Base-by-base conservation (phyloP, 2,329 filamentous ascomycete genomes). In the Orbilia javanica region DNA sequence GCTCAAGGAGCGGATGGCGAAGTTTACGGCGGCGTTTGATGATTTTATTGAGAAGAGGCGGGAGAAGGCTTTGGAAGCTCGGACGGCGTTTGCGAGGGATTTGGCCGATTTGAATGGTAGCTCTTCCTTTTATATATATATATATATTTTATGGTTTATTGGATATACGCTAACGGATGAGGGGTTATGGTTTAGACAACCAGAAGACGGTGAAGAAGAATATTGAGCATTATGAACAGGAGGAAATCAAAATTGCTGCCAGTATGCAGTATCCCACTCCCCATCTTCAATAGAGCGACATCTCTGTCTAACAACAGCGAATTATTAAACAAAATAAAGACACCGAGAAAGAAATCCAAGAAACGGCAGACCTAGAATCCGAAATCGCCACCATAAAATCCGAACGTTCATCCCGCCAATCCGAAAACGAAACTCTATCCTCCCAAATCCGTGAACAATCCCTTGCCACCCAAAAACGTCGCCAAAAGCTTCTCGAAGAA, bases 11-110 rank as follows among this genome's bases (percentile, higher is more conserved):
- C 92, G 94, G 85, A 98, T 99, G 96, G 89, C 91, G 67, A 93
- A 92, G 80, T 99, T 99, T 84, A 97, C 92, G 0, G 88, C 90
- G 7, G 92, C 90, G 81, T 99, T 99, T 82, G 96, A 99, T 83
- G 90, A 91, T 0, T 98, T 97, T 82, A 97, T 99, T 80, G 95
- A 97, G 83, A 90, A 93, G 80, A 94, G 94, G 0, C 89, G 95
- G 62, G 96, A 96, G 84, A 90, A 93, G 66, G 93, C 98, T 0
- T 84, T 98, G 6, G 94, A 97, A 82, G 94, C 98, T 86, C 90
- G 94, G 83, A 98, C 97, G 83, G 91, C 96, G 79, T 99, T 97
- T 83, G 92, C 92, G 80, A 92, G 96, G 86, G 96, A 92, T 82
- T 86, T 98, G 25, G 92, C 93, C 53, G 96, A 98, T 84, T 86